A percentile compares a stretch with the other conserved stretches of the same genome.
Conservation (phyloP, 2,329 filamentous ascomycete genomes). For the Monosporascus sp. region DNA sequence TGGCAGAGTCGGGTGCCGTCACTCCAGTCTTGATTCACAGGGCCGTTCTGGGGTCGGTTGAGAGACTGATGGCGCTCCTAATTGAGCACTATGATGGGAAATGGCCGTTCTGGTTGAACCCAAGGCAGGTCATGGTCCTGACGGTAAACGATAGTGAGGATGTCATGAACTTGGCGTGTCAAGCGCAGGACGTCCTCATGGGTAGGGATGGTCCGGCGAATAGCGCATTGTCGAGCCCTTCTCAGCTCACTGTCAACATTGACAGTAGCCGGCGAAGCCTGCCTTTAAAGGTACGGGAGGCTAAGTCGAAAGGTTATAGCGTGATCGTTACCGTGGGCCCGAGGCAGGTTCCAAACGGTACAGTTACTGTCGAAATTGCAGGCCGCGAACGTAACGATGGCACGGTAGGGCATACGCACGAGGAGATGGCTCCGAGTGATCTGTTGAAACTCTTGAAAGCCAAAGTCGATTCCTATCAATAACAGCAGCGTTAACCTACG, state of each 20-base stretch:
- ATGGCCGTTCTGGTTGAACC: conserved; percentile 88
- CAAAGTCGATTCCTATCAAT: conserved; percentile 45
- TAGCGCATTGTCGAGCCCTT: conserved; percentile 46
- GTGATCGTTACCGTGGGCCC: conserved; percentile 69
- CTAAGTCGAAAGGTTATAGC: conserved; percentile 67
- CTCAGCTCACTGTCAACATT: conserved; percentile 62
- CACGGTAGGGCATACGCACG: conserved; percentile 22
- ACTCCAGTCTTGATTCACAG: conserved; percentile 78
- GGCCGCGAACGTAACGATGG: conserved; percentile 21
- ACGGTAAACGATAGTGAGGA: conserved; percentile 60
- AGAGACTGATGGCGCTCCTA: conserved; percentile 77
- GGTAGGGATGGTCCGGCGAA: conserved; percentile 35
- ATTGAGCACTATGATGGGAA: conserved; percentile 77
- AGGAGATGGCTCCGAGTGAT: conserved; percentile 39
- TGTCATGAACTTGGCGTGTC: conserved; percentile 45
- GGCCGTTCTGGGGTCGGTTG: conserved; percentile 77
- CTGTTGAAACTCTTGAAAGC: conserved; percentile 40
- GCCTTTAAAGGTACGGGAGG: conserved; percentile 65
- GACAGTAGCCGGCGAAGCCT: conserved; percentile 60
- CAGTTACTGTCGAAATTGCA: conserved; percentile 45
- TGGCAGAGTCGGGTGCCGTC: conserved; percentile 53
- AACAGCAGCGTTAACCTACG: conserved; percentile 13
- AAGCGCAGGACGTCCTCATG: conserved; percentile 44
- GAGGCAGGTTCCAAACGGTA: conserved; percentile 53
- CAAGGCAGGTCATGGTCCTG: conserved; percentile 69